Evolutionary conservation across 495 filamentous ascomycete genomes (phyloP), one percentile per base, ranked within the genome.

Genomic region (Penicillium desertorum): DNA sequence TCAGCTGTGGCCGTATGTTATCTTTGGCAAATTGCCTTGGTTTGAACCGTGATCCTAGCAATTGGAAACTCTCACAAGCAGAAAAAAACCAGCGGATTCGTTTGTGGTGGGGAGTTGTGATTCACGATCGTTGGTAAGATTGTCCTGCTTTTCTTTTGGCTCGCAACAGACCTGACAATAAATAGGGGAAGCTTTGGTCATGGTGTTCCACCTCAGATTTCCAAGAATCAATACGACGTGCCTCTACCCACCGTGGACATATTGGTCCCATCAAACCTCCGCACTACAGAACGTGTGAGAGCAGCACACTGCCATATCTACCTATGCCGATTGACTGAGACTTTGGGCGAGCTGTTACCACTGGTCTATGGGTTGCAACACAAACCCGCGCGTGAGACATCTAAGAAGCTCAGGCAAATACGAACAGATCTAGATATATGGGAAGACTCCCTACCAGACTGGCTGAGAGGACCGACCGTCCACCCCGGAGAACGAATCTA

Each of bases 71-170:
- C n/a, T 75, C 76, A 7, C 69, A 66, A 12, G 52, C 62, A 34
- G 78, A 82, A 39, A 80, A 81, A 57, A 68, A 78, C 44, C 68
- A 78, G 25, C 70, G 79, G 6, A 70, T 77, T 16, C 75, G 75
- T 17, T 63, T 81, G 12, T 82, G 79, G 79, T 82, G 79, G 79
- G 77, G 75, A 12, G 72, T 82, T 22, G 71, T 82, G 0, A 80
- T 82, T 29, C 78, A 82, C 56, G 79, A 82, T 69, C 74, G 76
- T 36, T 82, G 79, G 76, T 78, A 65, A 64, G 68, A 23, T 19
- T 48, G 3, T 32, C 8, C 10, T 11, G 9, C 48, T 19, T 49
- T 19, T 53, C 45, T 22, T 46, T 39, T 11, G n/a, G n/a, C 1
- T 29, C 34, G 42, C 51, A 55, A 59, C 30, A 42, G 17, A 27